phyloP scores from a whole-genome alignment of 2,329 filamentous ascomycete genomes.

The Cryphonectria japonica region DNA sequence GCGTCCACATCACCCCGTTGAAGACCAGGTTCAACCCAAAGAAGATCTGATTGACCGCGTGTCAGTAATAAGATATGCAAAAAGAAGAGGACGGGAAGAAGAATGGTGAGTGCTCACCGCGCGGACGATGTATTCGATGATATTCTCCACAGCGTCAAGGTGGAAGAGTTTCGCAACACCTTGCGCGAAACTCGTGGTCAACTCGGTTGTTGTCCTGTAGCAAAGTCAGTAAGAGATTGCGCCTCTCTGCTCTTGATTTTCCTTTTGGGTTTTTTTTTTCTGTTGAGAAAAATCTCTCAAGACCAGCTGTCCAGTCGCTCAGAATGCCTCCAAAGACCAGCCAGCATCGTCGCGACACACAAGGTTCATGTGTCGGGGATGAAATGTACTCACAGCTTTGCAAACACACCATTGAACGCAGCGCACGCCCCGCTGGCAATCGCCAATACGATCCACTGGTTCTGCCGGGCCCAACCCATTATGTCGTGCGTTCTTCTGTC shows the following conservation, averaged over 20 bases:
- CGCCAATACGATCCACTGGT: conserved; percentile 70
- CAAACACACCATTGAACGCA: conserved; percentile 81
- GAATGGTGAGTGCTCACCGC: conserved; percentile 44
- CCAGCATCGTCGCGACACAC: neutral
- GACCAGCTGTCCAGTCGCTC: neutral
- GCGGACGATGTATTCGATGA: conserved; percentile 54
- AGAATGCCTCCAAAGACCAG: neutral
- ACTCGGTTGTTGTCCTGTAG: conserved; percentile 57
- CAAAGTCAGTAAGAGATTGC: conserved; percentile 1
- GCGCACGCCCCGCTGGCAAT: conserved; percentile 77
- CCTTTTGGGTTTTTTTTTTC: too few species aligned
- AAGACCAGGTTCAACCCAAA: conserved; percentile 76
- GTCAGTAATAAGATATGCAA: conserved; percentile 7
- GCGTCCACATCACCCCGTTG: conserved; percentile 82
- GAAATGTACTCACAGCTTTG: conserved; percentile 69
- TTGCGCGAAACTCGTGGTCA: conserved; percentile 54
- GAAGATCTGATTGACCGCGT: conserved; percentile 59
- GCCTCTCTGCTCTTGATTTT: neutral
- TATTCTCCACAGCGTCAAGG: conserved; percentile 44
- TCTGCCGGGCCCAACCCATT: conserved; percentile 38
- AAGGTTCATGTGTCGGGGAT: neutral
- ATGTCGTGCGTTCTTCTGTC: conserved; percentile 20
- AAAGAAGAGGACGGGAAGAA: neutral
- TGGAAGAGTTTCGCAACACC: conserved; percentile 50
- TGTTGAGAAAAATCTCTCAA: too few species aligned